Evolutionary conservation across 805 yeast genomes (phyloP), one percentile per base, ranked within the genome.

Genomic region (Monosporozyma yasuniensis): DNA sequence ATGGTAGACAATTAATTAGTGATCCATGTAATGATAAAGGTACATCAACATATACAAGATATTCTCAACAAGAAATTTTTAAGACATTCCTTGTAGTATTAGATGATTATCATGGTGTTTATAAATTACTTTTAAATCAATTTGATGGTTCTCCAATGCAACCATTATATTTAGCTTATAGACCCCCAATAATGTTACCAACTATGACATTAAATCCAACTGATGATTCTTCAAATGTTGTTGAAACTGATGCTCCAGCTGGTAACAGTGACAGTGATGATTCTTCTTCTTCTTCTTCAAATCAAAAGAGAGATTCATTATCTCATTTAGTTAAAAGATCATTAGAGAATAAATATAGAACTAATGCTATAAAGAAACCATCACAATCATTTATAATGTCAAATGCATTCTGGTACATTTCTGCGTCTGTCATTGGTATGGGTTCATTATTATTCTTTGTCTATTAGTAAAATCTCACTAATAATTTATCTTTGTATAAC

Each of bases 111-210:
- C 85, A 87, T 62, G 99, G 99, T 21, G 78, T 88, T 61, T 82
- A 81, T 69, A 77, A 78, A 56, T 76, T 93, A 50, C 82, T 82
- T 54, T 71, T 93, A 52, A 83, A 77, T 68, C 81, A 83, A 70
- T 83, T 77, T 58, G 88, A 84, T 65, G 97, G 97, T 16, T 66
- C 86, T 16, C 80, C 80, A 43, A 68, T 84, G 73, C 91, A 88
- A 56, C 98, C 99, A 0, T 67, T 93, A 60, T 93, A 88, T 68
- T 75, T 93, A 66, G 96, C 95, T 2, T 93, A 90, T 72, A 78
- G 78, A 59, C 99, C 99, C 5, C 95, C 99, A 9, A 76, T 85
- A 78, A 93, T 93, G 99, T 78, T 93, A 52, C 99, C 99, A 21
- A 93, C 98, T 0, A 69, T 65, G 48, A 90, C 97, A 0, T 71